Evolutionary conservation across 75 land plant genomes (phyloP).

Genomic region (Pinus albicaulis): DNA sequence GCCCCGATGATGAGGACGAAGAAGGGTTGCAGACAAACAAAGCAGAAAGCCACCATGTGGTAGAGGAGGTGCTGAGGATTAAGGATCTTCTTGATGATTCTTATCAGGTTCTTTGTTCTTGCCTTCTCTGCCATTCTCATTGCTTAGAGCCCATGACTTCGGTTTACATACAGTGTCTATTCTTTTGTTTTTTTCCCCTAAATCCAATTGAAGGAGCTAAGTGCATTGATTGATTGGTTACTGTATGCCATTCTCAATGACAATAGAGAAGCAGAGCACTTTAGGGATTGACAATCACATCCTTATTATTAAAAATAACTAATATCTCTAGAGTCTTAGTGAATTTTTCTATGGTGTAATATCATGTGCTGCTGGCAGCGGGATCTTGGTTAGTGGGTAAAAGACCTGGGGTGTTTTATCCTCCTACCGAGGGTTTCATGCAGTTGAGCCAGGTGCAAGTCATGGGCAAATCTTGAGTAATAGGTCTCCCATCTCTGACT

Average conservation of each 20-base stretch:
- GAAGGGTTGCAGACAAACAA: not conserved
- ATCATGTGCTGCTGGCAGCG: too few relatives aligned
- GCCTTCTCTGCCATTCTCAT: not conserved
- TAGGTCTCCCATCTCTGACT: too few relatives aligned
- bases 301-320: too few relatives aligned
- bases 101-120: conserved; percentile 34
- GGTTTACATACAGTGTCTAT: not conserved
- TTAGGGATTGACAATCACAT: not conserved
- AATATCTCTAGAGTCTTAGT: too few relatives aligned
- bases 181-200: too few relatives aligned
- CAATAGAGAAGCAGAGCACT: not conserved
- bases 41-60: conserved; percentile 20
- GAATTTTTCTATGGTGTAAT: too few relatives aligned
- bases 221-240: not conserved
- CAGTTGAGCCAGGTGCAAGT: too few relatives aligned
- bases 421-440: too few relatives aligned
- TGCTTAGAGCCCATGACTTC: not conserved
- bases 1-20: conserved; percentile 8
- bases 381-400: too few relatives aligned
- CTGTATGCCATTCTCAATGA: not conserved
- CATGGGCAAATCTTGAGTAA: too few relatives aligned
- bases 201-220: not conserved
- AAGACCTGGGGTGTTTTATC: too few relatives aligned
- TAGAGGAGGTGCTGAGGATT: conserved; percentile 34
- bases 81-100: conserved; percentile 50